Base-by-base conservation (phyloP, 345 rosid species). In the Gossypium raimondii region DNA sequence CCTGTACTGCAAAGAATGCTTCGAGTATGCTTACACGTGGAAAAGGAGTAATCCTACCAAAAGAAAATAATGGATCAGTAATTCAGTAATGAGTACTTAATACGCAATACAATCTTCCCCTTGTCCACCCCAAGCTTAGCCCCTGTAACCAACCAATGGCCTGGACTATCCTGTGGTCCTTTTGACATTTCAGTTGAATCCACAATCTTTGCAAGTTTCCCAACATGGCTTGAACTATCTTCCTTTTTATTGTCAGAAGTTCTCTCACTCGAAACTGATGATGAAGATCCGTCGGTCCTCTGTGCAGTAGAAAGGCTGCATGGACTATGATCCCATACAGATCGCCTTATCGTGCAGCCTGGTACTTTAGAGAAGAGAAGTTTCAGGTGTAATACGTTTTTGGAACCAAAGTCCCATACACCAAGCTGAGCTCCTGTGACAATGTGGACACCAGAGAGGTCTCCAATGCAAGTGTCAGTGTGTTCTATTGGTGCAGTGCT, bases 141-240 rank as follows among this genome's bases (percentile, higher is more conserved):
- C 60, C 97, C 98, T 1, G 99, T 93, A n/a, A 93, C 99, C 87
- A 93, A 75, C 99, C 99, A 95, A 81, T 95, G 98, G 20, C 98
- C 99, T 6, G 99, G 97, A 75, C 88, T 80, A 84, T 95, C 98
- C 58, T 91, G 96, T 1, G 98, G 94, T 63, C 99, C 98, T 84
- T 88, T 93, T 1, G 84, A 89, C 97, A 93, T 95, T 81, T 93
- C 98, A 2, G 89, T 87, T 72, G 76, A 55, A 73, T 93, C 99
- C 27, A 95, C 93, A 41, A 91, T 91, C 87, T 91, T 95, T 0
- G 86, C 90, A 51, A 91, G 81, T 70, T 91, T 95, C 38, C 93
- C 89, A 0, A 77, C 22, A 16, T 87, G 88, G 64, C 84, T 80
- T 22, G 90, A 86, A 51, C 76, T n/a, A 64, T 90, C 98, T 64